Percentiles rank a stretch among this genome's conserved stretches.
phyloP scores from a whole-genome alignment of 768 basidiomycete species.

The Krasilnikovozyma curviuscula region DNA sequence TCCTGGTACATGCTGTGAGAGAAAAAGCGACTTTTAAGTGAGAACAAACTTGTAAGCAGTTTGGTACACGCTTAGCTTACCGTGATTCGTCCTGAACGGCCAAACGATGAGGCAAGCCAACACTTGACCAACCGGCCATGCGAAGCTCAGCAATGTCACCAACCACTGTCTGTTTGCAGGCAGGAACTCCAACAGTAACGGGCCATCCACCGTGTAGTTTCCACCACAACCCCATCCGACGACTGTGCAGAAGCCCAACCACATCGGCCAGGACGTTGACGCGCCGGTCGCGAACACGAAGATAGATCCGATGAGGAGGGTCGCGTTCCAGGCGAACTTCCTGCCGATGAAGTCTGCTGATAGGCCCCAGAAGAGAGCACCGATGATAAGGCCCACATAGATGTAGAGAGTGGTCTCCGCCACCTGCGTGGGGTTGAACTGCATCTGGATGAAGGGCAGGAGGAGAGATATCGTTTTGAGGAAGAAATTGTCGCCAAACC shows the following conservation, averaged over 20 bases:
- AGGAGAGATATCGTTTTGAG: no score
- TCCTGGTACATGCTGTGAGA: no score
- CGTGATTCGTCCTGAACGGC: no score
- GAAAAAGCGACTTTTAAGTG: no score
- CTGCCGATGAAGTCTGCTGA: background rate
- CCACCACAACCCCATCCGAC: slow-evolving; percentile 1
- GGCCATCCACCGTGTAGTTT: background rate
- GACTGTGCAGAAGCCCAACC: background rate
- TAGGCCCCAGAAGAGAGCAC: background rate
- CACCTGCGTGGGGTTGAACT: background rate
- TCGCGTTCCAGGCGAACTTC: background rate
- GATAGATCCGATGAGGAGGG: background rate
- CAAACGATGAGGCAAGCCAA: background rate
- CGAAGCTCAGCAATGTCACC: background rate
- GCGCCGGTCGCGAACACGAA: background rate
- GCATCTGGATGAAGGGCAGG: background rate
- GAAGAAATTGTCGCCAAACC: no score
- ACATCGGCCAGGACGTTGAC: background rate
- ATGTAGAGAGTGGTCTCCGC: background rate
- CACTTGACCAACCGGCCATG: background rate
- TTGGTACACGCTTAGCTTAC: no score
- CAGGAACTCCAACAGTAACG: background rate
- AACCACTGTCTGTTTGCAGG: background rate
- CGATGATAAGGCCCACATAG: background rate
- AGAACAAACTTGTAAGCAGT: no score